phyloP scores from a whole-genome alignment of 805 yeast genomes.

The Priceomyces haplophilus region DNA sequence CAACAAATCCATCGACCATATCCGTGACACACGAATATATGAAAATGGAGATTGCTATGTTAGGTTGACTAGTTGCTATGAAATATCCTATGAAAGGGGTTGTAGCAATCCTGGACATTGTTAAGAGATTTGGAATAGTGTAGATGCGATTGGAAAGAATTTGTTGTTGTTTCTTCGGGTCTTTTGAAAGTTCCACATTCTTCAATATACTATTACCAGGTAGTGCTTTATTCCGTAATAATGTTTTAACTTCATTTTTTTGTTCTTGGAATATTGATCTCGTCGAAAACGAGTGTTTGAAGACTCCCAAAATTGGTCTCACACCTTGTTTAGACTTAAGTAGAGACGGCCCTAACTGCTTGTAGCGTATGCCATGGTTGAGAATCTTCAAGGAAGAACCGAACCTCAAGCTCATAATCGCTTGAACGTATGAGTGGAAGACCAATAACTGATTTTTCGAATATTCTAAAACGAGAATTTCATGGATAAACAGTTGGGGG shows the following conservation, averaged over 20 bases:
- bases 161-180: background rate
- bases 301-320: background rate
- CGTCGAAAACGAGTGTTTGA: background rate
- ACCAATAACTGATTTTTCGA: background rate
- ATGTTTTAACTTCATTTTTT: background rate
- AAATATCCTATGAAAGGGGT: constrained; percentile 86
- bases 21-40: constrained; percentile 88
- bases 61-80: constrained; percentile 60
- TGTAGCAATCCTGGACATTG: constrained; percentile 72
- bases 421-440: background rate
- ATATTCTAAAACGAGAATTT: no score
- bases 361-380: background rate
- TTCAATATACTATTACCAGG: background rate
- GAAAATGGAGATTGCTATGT: constrained; percentile 69
- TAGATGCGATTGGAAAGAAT: constrained; percentile 40
- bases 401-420: background rate
- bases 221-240: background rate
- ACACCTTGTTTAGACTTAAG: background rate
- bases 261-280: background rate
- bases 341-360: background rate
- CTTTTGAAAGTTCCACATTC: background rate
- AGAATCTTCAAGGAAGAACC: background rate
- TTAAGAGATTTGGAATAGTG: constrained; percentile 84
- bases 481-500: no score
- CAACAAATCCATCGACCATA: constrained; percentile 87